phyloP scores from a whole-genome alignment of 352 stramenopile genomes.

The Phytophthora macrochlamydospora region DNA sequence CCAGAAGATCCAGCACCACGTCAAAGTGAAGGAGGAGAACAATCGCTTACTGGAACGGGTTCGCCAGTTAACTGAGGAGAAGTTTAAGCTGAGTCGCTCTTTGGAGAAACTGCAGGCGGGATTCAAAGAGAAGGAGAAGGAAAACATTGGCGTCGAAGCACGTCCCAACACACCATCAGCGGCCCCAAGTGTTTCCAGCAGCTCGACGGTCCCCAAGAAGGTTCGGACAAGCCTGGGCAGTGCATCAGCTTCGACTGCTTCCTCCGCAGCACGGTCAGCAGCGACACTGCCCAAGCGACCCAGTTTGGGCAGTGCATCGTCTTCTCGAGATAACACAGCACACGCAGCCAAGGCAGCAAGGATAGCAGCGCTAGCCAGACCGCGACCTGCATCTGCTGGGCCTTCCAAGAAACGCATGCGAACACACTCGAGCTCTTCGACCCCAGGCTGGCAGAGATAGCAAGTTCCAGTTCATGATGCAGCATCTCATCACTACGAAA shows the following conservation, averaged over 20 bases:
- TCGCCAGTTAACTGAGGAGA: constrained; percentile 65
- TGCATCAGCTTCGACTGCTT: constrained; percentile 22
- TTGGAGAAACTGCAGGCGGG: constrained; percentile 52
- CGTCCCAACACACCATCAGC: constrained; percentile 25
- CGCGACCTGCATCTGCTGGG: constrained; percentile 37
- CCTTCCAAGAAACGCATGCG: constrained; percentile 48
- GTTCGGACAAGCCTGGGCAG: constrained; percentile 22
- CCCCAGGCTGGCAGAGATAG: constrained; percentile 39
- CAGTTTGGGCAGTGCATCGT: neutral
- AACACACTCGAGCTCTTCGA: constrained; percentile 27
- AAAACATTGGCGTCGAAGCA: constrained; percentile 57
- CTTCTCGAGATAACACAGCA: neutral
- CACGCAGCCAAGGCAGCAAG: constrained; percentile 26
- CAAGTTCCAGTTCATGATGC: constrained; percentile 9
- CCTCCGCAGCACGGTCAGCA: constrained; percentile 26
- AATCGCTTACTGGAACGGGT: constrained; percentile 79
- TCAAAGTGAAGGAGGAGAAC: constrained; percentile 84
- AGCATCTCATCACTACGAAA: constrained; percentile 31
- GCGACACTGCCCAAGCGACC: constrained; percentile 7
- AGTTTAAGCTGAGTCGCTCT: constrained; percentile 54
- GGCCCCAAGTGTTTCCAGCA: constrained; percentile 21
- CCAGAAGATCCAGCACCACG: constrained; percentile 86
- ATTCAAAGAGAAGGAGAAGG: constrained; percentile 79
- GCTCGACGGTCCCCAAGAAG: constrained; percentile 9
- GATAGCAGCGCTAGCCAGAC: constrained; percentile 19